phyloP scores from a whole-genome alignment of 1,139 yeast species.

The Protomyces pachydermus region DNA sequence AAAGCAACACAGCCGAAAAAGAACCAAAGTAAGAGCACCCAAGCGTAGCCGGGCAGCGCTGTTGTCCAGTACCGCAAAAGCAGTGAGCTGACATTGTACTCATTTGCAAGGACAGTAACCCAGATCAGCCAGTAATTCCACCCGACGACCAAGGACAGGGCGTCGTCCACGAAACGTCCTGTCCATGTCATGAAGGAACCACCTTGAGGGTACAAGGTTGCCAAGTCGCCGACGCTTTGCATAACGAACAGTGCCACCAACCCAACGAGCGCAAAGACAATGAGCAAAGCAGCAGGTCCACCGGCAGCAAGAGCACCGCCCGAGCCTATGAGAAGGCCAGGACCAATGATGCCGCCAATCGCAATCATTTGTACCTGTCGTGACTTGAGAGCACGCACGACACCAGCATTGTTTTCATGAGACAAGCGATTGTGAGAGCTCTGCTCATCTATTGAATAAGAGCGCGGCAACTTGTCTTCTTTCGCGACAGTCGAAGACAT shows the following conservation, averaged over 20 bases:
- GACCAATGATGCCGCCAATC: slow-evolving; percentile 54
- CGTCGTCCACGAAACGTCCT: slow-evolving; percentile 68
- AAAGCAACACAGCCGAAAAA: slow-evolving; percentile 35
- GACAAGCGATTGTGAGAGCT: neutral
- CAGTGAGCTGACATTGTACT: slow-evolving; percentile 71
- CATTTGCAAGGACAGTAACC: slow-evolving; percentile 70
- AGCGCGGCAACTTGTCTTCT: neutral
- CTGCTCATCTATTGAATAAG: neutral
- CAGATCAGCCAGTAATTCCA: slow-evolving; percentile 72
- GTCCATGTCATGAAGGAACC: slow-evolving; percentile 39
- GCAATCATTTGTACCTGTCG: slow-evolving; percentile 61
- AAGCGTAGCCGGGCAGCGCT: slow-evolving; percentile 35
- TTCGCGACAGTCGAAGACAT: neutral
- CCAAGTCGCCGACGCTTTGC: slow-evolving; percentile 62
- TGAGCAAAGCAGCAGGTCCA: slow-evolving; percentile 59
- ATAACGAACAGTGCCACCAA: slow-evolving; percentile 55
- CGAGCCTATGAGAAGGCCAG: slow-evolving; percentile 60
- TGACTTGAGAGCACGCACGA: slow-evolving; percentile 1
- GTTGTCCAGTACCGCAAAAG: slow-evolving; percentile 41
- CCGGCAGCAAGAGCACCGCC: slow-evolving; percentile 56
- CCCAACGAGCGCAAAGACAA: slow-evolving; percentile 58
- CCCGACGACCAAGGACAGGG: slow-evolving; percentile 78
- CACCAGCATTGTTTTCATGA: slow-evolving; percentile 4
- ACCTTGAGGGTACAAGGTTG: slow-evolving; percentile 56
- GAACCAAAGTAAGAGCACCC: slow-evolving; percentile 36